These are phyloP conservation scores for Penicillium fuscoglaucum DNA, from an alignment of 2,329 filamentous ascomycete species.

Conservation along the genomic window DNA sequence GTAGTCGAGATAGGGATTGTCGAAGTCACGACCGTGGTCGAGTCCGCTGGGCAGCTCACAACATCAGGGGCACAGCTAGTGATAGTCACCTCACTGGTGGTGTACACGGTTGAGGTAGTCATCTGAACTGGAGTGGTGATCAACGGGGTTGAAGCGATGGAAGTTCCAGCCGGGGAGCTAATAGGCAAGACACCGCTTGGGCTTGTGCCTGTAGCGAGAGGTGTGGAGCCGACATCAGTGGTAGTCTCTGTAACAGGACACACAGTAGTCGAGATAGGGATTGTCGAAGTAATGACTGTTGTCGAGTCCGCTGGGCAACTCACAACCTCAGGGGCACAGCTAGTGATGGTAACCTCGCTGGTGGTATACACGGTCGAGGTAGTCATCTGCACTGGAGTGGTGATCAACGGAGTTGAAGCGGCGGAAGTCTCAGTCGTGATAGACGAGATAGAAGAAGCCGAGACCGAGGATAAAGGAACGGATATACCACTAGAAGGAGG, in stretches of 20 bases:
- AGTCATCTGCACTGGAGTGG: conserved; percentile 21
- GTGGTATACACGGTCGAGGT: conserved; percentile 36
- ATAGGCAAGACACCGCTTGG: not conserved
- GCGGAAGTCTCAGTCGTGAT: no score
- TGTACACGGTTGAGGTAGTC: no score
- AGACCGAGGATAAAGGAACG: no score
- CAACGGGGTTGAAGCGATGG: no score
- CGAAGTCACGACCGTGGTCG: conserved; percentile 53
- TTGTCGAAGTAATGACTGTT: conserved; percentile 54
- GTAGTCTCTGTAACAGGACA: not conserved
- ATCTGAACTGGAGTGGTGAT: no score
- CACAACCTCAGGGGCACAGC: conserved; percentile 39
- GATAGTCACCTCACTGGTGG: no score
- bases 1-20: conserved; percentile 32
- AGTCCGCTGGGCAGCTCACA: conserved; percentile 53
- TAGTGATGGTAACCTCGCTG: conserved; percentile 39
- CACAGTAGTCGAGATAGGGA: conserved; percentile 1
- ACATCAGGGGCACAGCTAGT: conserved; percentile 43
- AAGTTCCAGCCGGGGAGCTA: not conserved
- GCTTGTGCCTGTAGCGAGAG: not conserved
- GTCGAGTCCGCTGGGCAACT: conserved; percentile 55
- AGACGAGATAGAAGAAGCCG: no score
- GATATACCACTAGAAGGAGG: no score
- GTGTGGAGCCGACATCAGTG: not conserved
- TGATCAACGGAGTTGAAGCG: no score